Percentiles rank a stretch among this genome's conserved stretches.
phyloP scores from a whole-genome alignment of 352 stramenopile species.

The Phytophthora sansomeana region DNA sequence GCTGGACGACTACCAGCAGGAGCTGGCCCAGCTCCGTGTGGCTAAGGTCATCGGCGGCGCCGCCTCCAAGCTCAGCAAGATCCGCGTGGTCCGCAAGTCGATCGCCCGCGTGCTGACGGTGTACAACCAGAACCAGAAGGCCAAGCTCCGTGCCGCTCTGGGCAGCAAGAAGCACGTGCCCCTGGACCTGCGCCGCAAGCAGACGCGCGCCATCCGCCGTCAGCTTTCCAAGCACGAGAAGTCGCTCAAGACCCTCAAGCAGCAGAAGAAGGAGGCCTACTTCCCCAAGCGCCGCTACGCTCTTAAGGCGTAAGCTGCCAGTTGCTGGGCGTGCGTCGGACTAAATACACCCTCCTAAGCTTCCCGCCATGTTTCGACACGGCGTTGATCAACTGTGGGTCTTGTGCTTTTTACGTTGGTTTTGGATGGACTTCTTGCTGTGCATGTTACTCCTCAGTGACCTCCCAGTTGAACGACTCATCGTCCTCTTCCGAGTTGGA shows the following conservation, averaged over 20 bases:
- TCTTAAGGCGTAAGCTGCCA: conserved; percentile 96
- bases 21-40: conserved; percentile 97
- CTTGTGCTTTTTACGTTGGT: conserved; percentile 5
- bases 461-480: conserved; percentile 32
- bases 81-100: conserved; percentile 98
- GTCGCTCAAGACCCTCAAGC: conserved; percentile 93
- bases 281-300: conserved; percentile 97
- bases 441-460: conserved; percentile 35
- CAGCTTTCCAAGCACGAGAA: conserved; percentile 96
- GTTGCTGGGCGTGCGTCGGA: conserved; percentile 46
- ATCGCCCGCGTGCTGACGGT: conserved; percentile 99
- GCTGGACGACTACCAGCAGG: conserved; percentile 98
- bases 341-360: conserved; percentile 76
- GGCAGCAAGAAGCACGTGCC: conserved; percentile 97
- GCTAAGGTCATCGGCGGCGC: conserved; percentile 99
- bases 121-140: conserved; percentile 99
- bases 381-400: conserved; percentile 37
- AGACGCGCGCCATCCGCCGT: conserved; percentile 98
- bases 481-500: conserved; percentile 61
- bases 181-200: conserved; percentile 98
- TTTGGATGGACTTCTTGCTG: not conserved
- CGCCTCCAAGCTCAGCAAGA: conserved; percentile 99
- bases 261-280: conserved; percentile 96
- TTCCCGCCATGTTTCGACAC: conserved; percentile 55
- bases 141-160: conserved; percentile 95